A percentile compares a stretch with the other conserved stretches of the same genome.
These are phyloP conservation scores for Heliosperma pusillum DNA, from an alignment of 148 eudicot genomes.

Conservation along the genomic window DNA sequence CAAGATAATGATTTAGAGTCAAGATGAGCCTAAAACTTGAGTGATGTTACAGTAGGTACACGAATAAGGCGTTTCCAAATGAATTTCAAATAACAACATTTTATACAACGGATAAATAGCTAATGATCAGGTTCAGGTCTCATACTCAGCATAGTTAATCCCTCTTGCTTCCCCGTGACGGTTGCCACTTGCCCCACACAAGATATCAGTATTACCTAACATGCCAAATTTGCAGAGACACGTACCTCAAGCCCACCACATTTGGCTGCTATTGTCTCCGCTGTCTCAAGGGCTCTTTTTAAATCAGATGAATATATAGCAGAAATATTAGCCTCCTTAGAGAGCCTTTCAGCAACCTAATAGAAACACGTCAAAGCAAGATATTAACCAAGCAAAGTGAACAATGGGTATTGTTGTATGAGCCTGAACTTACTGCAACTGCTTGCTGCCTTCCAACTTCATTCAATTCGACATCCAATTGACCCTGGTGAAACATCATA, in stretches of 20 bases:
- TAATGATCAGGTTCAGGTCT: not conserved
- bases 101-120: not conserved
- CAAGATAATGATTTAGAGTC: not conserved
- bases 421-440: conserved; percentile 50
- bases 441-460: conserved; percentile 86
- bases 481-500: conserved; percentile 48
- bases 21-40: not conserved
- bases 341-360: conserved; percentile 68
- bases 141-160: not conserved
- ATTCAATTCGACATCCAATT: conserved; percentile 74
- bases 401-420: not conserved
- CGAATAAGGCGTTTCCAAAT: not conserved
- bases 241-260: conserved; percentile 70
- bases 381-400: conserved; percentile 11
- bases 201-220: not conserved
- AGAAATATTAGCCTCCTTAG: conserved; percentile 62
- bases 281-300: conserved; percentile 75
- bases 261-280: conserved; percentile 58
- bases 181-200: not conserved
- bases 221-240: not conserved
- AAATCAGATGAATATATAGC: conserved; percentile 79
- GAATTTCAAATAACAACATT: not conserved
- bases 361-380: conserved; percentile 18
- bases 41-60: not conserved
- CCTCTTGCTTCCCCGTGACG: not conserved